Evolutionary conservation across 352 stramenopile species (phyloP).

Genomic region (Albugo candida): DNA sequence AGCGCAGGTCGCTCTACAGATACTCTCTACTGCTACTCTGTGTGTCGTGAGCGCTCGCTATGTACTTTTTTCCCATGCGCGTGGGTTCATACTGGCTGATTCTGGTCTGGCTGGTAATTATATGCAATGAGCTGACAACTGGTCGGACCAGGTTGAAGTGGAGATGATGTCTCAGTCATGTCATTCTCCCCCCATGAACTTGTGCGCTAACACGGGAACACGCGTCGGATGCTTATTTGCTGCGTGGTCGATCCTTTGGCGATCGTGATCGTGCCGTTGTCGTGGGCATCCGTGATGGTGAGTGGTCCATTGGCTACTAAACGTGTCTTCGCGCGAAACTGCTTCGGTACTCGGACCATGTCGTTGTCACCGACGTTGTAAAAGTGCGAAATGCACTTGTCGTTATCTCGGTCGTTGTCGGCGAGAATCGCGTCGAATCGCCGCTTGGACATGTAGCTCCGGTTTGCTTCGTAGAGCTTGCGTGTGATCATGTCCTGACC

Average conservation of each 20-base stretch:
- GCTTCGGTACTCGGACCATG: constrained; percentile 2
- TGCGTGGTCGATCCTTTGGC: not conserved
- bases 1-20: too few relatives aligned
- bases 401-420: constrained; percentile 4
- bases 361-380: constrained; percentile 1
- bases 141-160: too few relatives aligned
- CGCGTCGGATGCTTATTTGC: constrained; percentile 1
- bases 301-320: not conserved
- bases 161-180: too few relatives aligned
- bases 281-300: not conserved
- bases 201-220: not conserved
- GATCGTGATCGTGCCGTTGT: constrained; percentile 2
- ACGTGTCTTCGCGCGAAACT: not conserved
- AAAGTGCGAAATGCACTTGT: constrained; percentile 1
- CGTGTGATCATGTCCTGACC: constrained; percentile 4
- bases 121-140: too few relatives aligned
- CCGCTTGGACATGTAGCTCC: constrained; percentile 2
- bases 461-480: constrained; percentile 1
- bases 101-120: too few relatives aligned
- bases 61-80: too few relatives aligned
- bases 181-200: constrained; percentile 3
- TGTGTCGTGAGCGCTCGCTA: too few relatives aligned
- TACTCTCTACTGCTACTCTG: too few relatives aligned
- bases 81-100: too few relatives aligned
- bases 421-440: constrained; percentile 3